These are phyloP conservation scores for Stenogyne calaminthoides DNA, from an alignment of 305 asterid species.

Conservation along the genomic window DNA sequence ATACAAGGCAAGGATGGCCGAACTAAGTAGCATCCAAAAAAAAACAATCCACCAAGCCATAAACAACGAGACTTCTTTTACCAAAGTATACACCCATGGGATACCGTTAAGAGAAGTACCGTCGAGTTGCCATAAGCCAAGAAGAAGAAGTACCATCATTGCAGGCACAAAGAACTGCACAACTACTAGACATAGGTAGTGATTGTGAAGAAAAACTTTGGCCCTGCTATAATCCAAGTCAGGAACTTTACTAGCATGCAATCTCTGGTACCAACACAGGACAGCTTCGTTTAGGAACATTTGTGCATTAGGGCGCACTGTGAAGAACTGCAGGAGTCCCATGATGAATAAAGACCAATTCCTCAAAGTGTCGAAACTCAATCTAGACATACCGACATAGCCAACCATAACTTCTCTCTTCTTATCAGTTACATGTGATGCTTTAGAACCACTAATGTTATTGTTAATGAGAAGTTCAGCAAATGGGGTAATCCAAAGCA, in stretches of 20 bases:
- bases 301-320: constrained; percentile 69
- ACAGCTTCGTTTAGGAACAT: constrained; percentile 90
- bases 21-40: constrained; percentile 60
- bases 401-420: constrained; percentile 42
- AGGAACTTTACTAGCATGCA: constrained; percentile 86
- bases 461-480: constrained; percentile 49
- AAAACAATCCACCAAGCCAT: constrained; percentile 88
- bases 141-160: constrained; percentile 64
- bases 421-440: constrained; percentile 23
- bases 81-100: constrained; percentile 37
- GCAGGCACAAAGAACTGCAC: constrained; percentile 77
- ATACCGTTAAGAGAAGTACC: constrained; percentile 40
- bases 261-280: constrained; percentile 89
- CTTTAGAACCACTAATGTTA: constrained; percentile 32
- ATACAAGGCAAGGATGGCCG: constrained; percentile 62
- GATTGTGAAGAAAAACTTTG: constrained; percentile 92
- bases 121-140: constrained; percentile 58
- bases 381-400: constrained; percentile 54
- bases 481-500: constrained; percentile 87
- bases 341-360: constrained; percentile 56
- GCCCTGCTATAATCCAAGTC: constrained; percentile 90
- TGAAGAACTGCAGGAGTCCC: constrained; percentile 60
- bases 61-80: constrained; percentile 62
- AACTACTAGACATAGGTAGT: constrained; percentile 63
- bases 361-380: constrained; percentile 57